A percentile compares a stretch with the other conserved stretches of the same genome.
Conservation (phyloP, 2,329 filamentous ascomycete genomes). For the Pestalotiopsis fici region DNA sequence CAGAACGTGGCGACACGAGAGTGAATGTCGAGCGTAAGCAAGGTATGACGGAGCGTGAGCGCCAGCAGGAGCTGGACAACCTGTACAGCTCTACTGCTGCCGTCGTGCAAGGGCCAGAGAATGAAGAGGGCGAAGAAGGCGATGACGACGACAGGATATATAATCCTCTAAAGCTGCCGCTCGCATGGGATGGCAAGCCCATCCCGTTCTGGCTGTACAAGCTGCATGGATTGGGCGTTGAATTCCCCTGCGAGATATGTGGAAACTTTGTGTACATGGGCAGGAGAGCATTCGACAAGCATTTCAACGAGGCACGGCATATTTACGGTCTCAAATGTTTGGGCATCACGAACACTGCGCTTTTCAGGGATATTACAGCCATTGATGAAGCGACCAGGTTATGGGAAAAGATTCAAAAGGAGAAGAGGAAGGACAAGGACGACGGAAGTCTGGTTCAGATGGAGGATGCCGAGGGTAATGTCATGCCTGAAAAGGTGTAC, state of each 20-base stretch:
- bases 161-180: conserved; percentile 92
- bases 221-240: conserved; percentile 89
- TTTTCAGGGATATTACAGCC: conserved; percentile 91
- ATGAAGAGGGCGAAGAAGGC: conserved; percentile 68
- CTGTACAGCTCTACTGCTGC: conserved; percentile 61
- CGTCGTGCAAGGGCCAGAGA: conserved; percentile 39
- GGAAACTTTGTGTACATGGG: conserved; percentile 99
- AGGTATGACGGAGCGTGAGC: conserved; percentile 95
- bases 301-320: conserved; percentile 93
- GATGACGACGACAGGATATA: conserved; percentile 89
- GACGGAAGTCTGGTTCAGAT: conserved; percentile 92
- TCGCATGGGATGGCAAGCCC: conserved; percentile 98
- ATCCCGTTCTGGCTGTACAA: conserved; percentile 99
- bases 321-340: conserved; percentile 93
- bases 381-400: conserved; percentile 87
- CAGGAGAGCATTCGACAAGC: conserved; percentile 93
- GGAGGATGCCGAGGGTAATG: conserved; percentile 96
- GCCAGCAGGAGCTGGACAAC: conserved; percentile 90
- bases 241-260: conserved; percentile 95
- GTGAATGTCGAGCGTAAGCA: conserved; percentile 96
- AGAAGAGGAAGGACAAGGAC: conserved; percentile 77
- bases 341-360: conserved; percentile 85
- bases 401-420: conserved; percentile 90
- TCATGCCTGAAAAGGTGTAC: conserved; percentile 99
- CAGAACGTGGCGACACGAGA: conserved; percentile 83